phyloP scores from a whole-genome alignment of 148 eudicot species.

The Tetragonia tetragonoides region DNA sequence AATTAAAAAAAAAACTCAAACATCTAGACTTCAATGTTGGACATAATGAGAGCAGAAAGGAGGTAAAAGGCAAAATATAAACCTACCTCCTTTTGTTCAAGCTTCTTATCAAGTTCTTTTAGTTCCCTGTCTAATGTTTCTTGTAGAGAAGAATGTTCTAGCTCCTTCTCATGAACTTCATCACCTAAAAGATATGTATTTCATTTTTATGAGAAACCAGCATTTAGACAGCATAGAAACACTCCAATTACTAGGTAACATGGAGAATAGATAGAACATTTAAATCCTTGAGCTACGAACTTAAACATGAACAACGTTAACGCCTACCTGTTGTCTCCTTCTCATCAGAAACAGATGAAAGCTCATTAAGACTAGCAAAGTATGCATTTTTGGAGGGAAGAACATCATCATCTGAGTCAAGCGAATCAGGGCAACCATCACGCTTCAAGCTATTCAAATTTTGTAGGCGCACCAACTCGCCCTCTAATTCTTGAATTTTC shows the following conservation, averaged over 20 bases:
- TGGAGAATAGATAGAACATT: not conserved
- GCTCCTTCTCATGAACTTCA: conserved; percentile 80
- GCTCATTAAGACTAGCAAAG: conserved; percentile 30
- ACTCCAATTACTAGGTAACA: not conserved
- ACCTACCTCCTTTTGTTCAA: conserved; percentile 86
- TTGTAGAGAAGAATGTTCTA: conserved; percentile 89
- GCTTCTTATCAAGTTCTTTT: conserved; percentile 79
- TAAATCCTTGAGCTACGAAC: not conserved
- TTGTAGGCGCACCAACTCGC: conserved; percentile 53
- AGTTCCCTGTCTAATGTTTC: conserved; percentile 82
- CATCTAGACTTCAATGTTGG: not conserved
- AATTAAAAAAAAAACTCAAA: not conserved
- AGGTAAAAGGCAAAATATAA: not conserved
- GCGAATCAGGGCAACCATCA: conserved; percentile 39
- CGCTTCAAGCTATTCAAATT: conserved; percentile 37
- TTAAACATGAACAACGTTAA: not conserved
- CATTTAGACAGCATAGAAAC: not conserved
- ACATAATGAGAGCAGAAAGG: not conserved
- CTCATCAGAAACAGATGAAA: conserved; percentile 43
- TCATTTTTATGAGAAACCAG: not conserved
- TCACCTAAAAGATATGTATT: conserved; percentile 40
- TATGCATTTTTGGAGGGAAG: conserved; percentile 41
- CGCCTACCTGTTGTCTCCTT: conserved; percentile 42
- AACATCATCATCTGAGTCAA: conserved; percentile 58
- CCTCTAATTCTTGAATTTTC: conserved; percentile 81